A percentile compares a stretch with the other conserved stretches of the same genome.
Conservation (phyloP, 164 flowering plant genomes). For the Nelumbo lutea region DNA sequence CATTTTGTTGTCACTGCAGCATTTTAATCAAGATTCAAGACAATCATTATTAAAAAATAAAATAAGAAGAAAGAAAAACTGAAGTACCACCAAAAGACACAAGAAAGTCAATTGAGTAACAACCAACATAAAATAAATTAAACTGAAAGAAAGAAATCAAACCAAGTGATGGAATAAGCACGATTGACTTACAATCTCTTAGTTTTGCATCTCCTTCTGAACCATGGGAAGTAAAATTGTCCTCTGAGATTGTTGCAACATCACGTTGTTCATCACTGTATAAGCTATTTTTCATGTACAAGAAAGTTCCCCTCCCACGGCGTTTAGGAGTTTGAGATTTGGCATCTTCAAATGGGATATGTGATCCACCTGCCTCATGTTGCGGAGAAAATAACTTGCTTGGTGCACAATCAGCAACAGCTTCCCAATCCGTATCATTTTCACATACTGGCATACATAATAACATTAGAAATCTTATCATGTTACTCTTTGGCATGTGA, state of each 20-base stretch:
- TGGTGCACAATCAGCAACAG: constrained; percentile 65
- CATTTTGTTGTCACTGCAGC: too few species aligned
- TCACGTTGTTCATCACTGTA: constrained; percentile 56
- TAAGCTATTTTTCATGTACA: constrained; percentile 51
- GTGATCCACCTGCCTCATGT: constrained; percentile 34
- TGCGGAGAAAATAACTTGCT: constrained; percentile 41
- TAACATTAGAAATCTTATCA: background rate
- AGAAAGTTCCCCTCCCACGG: constrained; percentile 87
- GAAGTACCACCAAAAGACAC: background rate
- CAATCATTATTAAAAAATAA: background rate
- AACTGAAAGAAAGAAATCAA: background rate
- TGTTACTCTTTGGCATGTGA: background rate
- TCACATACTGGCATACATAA: background rate
- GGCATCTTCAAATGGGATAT: constrained; percentile 45
- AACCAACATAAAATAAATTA: background rate
- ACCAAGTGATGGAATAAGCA: background rate
- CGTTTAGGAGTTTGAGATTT: constrained; percentile 42
- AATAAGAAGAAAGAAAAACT: too few species aligned
- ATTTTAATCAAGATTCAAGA: too few species aligned
- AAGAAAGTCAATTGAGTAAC: background rate
- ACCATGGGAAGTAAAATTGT: constrained; percentile 19
- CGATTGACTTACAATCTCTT: constrained; percentile 38
- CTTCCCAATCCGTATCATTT: constrained; percentile 79
- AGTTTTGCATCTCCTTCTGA: constrained; percentile 23
- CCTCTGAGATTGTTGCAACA: constrained; percentile 23